Conservation (phyloP, 2,329 filamentous ascomycete genomes). For the Aspergillus fructus region DNA sequence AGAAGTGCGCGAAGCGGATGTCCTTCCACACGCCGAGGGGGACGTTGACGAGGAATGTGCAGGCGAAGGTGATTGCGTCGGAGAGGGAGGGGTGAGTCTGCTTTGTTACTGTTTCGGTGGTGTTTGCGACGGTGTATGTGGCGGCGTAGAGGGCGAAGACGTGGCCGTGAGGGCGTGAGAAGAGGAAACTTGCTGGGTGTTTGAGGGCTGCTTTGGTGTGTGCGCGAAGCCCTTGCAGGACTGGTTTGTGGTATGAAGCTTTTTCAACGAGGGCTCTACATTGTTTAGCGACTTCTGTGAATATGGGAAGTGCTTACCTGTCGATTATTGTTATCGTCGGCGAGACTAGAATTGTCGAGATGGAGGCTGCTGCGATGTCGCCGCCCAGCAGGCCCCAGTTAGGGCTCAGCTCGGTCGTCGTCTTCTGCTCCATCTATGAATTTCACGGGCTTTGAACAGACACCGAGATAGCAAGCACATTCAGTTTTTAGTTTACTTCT, state of each 20-base stretch:
- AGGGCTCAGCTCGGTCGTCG: neutral
- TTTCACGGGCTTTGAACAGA: too few relatives aligned
- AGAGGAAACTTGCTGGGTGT: constrained; percentile 28
- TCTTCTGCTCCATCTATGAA: too few relatives aligned
- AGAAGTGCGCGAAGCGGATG: constrained; percentile 62
- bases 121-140: constrained; percentile 83
- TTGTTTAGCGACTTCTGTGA: too few relatives aligned
- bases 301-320: constrained; percentile 13
- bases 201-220: constrained; percentile 23
- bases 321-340: constrained; percentile 30
- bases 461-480: too few relatives aligned
- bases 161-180: constrained; percentile 38
- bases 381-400: constrained; percentile 11
- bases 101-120: constrained; percentile 70
- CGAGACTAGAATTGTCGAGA: constrained; percentile 26
- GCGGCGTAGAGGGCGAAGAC: constrained; percentile 67
- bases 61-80: constrained; percentile 46
- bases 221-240: constrained; percentile 21
- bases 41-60: constrained; percentile 52
- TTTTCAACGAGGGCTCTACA: constrained; percentile 28
- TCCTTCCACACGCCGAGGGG: constrained; percentile 32
- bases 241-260: constrained; percentile 21
- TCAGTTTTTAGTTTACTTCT: too few relatives aligned
- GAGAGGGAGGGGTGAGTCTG: constrained; percentile 49
- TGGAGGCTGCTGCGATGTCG: constrained; percentile 25